phyloP scores from a whole-genome alignment of 805 yeast genomes.

The Kazachstania taianensis region DNA sequence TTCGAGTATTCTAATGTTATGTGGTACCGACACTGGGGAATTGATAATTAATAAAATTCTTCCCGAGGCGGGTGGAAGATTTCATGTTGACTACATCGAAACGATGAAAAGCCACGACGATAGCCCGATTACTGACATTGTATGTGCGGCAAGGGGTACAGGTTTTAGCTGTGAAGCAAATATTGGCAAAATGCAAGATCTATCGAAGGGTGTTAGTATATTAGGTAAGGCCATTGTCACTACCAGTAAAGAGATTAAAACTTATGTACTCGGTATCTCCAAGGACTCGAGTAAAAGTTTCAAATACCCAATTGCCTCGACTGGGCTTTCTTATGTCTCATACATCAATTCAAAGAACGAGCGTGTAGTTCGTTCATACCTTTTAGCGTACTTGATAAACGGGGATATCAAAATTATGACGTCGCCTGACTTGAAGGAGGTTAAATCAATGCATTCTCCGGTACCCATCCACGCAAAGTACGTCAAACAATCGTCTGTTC shows the following conservation, averaged over 20 bases:
- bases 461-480: conserved; percentile 32
- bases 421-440: conserved; percentile 55
- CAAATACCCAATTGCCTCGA: conserved; percentile 34
- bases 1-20: conserved; percentile 60
- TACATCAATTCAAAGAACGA: conserved; percentile 11
- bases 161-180: conserved; percentile 64
- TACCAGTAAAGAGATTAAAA: conserved; percentile 51
- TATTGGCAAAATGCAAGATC: conserved; percentile 42
- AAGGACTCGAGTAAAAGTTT: conserved; percentile 57
- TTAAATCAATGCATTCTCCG: conserved; percentile 39
- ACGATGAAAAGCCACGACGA: conserved; percentile 38
- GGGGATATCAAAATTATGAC: conserved; percentile 40
- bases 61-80: conserved; percentile 55
- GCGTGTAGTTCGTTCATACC: conserved; percentile 36
- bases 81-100: conserved; percentile 43
- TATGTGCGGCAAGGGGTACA: conserved; percentile 45
- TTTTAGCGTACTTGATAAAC: conserved; percentile 36
- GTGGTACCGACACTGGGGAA: conserved; percentile 74
- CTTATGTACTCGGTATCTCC: conserved; percentile 48
- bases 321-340: conserved; percentile 43
- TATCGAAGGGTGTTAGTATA: conserved; percentile 51
- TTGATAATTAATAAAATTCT: conserved; percentile 51
- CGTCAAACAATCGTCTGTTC: conserved; percentile 35
- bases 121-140: conserved; percentile 42
- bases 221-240: conserved; percentile 52